Conservation (phyloP, 164 flowering plant species). For the Kalanchoe fedtschenkoi region DNA sequence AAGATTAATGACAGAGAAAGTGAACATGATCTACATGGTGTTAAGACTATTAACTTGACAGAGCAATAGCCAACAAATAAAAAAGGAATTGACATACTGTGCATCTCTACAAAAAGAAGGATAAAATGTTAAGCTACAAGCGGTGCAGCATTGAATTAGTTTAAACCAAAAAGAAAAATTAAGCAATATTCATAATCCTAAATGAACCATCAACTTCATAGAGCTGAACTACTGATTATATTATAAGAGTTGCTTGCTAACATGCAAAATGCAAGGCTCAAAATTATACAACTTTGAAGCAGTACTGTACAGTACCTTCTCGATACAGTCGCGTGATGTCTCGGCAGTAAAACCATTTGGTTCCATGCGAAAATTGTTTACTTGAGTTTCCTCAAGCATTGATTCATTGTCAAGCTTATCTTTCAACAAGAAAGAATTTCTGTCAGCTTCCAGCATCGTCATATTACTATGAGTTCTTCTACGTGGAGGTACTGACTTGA, state of each 20-base stretch:
- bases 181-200: no score
- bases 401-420: slow-evolving; percentile 11
- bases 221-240: no score
- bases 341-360: slow-evolving; percentile 12
- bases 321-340: slow-evolving; percentile 9
- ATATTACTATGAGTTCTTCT: slow-evolving; percentile 45
- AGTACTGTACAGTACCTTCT: not conserved
- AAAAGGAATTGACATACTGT: no score
- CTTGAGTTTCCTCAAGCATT: slow-evolving; percentile 15
- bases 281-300: not conserved
- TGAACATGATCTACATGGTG: no score
- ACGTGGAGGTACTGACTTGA: slow-evolving; percentile 45
- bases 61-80: no score
- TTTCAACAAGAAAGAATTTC: slow-evolving; percentile 20
- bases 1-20: no score
- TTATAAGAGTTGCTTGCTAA: not conserved
- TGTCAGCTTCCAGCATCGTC: slow-evolving; percentile 35
- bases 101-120: no score
- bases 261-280: not conserved
- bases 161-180: no score
- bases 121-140: no score
- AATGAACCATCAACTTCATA: no score
- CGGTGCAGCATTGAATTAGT: no score
- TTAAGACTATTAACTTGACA: no score
- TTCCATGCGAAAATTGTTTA: slow-evolving; percentile 18